Percentiles rank a stretch among this genome's conserved stretches.
Evolutionary conservation across 768 basidiomycete species (phyloP).

Genomic region (Hericium coralloides): DNA sequence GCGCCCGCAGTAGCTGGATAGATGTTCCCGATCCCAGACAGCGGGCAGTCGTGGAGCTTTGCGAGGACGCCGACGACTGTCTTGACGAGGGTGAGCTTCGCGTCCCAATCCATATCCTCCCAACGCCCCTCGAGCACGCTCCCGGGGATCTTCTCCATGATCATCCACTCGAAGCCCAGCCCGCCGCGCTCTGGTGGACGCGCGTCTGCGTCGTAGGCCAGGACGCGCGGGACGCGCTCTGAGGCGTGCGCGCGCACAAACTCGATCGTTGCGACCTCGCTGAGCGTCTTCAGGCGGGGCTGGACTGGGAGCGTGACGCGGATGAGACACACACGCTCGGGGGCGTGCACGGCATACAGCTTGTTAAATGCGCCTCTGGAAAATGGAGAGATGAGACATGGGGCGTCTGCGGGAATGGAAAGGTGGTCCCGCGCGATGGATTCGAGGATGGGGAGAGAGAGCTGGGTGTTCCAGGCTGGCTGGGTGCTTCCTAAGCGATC

Average conservation of each 20-base stretch:
- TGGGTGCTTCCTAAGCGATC: no score
- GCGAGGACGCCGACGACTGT: neutral
- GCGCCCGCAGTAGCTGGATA: neutral
- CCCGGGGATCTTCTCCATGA: neutral
- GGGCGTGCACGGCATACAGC: neutral
- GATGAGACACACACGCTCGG: neutral
- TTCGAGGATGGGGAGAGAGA: neutral
- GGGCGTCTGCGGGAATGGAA: neutral
- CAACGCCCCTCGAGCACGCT: neutral
- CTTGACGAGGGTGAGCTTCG: neutral
- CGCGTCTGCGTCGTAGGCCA: neutral
- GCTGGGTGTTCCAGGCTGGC: no score
- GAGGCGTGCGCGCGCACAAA: neutral
- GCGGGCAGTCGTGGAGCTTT: neutral
- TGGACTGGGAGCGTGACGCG: neutral
- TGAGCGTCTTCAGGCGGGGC: neutral
- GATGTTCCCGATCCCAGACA: neutral
- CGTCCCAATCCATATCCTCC: neutral
- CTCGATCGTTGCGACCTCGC: neutral
- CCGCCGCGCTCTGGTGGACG: neutral
- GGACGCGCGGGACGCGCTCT: neutral
- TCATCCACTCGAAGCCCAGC: neutral
- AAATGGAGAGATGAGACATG: neutral
- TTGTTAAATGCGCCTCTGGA: neutral
- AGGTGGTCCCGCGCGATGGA: neutral